phyloP scores from a whole-genome alignment of 2,329 filamentous ascomycete genomes.

The Leptosphaerulina australis region DNA sequence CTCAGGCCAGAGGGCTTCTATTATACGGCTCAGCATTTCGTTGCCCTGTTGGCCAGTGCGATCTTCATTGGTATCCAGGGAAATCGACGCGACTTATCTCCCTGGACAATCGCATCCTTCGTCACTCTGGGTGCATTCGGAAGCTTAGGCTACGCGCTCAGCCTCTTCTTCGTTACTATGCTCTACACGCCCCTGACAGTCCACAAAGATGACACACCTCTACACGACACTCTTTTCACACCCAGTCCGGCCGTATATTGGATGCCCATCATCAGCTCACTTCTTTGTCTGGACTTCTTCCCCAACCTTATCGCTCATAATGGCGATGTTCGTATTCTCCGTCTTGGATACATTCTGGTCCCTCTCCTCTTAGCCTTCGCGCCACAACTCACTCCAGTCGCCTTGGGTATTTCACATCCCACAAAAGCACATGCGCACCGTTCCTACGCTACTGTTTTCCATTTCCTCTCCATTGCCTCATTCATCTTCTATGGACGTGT shows the following conservation, averaged over 20 bases:
- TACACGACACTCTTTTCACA: constrained; percentile 42
- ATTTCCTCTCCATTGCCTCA: constrained; percentile 53
- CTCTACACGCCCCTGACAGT: constrained; percentile 62
- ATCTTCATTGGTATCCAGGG: constrained; percentile 66
- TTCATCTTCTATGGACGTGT: constrained; percentile 56
- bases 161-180: constrained; percentile 66
- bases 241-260: constrained; percentile 45
- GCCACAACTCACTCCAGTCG: constrained; percentile 52
- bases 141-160: constrained; percentile 66
- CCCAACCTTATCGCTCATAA: constrained; percentile 33
- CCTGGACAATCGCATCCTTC: constrained; percentile 59
- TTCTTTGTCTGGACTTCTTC: constrained; percentile 54
- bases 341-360: constrained; percentile 35
- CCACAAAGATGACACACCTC: constrained; percentile 37
- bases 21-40: constrained; percentile 67
- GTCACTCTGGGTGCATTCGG: constrained; percentile 65
- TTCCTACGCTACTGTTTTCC: constrained; percentile 57
- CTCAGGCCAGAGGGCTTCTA: constrained; percentile 63
- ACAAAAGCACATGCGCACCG: constrained; percentile 50
- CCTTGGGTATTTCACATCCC: constrained; percentile 56
- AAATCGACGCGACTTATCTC: constrained; percentile 61
- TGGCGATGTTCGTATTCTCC: constrained; percentile 32
- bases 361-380: constrained; percentile 47
- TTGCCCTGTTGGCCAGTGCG: constrained; percentile 61
- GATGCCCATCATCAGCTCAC: constrained; percentile 54